Evolutionary conservation across 169 alveolate species (phyloP).

Genomic region (Plasmodium cynomolgi): DNA sequence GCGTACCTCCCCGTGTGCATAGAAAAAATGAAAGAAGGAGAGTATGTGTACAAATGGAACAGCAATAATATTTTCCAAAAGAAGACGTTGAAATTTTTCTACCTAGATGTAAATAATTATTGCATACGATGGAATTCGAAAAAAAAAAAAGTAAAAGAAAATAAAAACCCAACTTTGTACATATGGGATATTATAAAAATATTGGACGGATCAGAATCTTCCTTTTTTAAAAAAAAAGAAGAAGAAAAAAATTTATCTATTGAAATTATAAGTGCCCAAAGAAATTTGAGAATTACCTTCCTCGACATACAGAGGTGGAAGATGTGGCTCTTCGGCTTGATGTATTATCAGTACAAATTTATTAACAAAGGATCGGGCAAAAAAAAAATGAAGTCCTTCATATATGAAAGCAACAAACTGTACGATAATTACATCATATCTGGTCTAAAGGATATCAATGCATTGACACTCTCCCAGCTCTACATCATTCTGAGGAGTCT

Average conservation of each 20-base stretch:
- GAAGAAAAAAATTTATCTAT: constrained; percentile 73
- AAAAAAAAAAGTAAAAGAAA: constrained; percentile 66
- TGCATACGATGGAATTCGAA: constrained; percentile 76
- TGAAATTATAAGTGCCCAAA: constrained; percentile 59
- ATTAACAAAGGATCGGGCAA: constrained; percentile 59
- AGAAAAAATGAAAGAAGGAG: constrained; percentile 78
- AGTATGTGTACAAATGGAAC: constrained; percentile 74
- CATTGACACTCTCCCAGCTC: constrained; percentile 65
- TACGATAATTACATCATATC: constrained; percentile 74
- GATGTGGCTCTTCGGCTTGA: constrained; percentile 75
- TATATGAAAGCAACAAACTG: constrained; percentile 60
- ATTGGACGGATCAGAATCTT: constrained; percentile 74
- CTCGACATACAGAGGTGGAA: constrained; percentile 76
- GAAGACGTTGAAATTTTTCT: constrained; percentile 64
- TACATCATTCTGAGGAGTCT: constrained; percentile 71
- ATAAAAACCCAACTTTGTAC: constrained; percentile 64
- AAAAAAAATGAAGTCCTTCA: constrained; percentile 38
- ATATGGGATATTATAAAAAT: constrained; percentile 73
- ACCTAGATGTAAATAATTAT: constrained; percentile 73
- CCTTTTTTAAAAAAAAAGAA: constrained; percentile 75
- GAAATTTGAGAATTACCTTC: constrained; percentile 58
- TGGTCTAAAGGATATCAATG: constrained; percentile 71
- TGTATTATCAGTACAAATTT: constrained; percentile 72
- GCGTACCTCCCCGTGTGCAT: constrained; percentile 73
- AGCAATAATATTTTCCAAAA: constrained; percentile 71